These are phyloP conservation scores for Colletotrichum filicis DNA, from an alignment of 2,329 filamentous ascomycete genomes.

Conservation along the genomic window DNA sequence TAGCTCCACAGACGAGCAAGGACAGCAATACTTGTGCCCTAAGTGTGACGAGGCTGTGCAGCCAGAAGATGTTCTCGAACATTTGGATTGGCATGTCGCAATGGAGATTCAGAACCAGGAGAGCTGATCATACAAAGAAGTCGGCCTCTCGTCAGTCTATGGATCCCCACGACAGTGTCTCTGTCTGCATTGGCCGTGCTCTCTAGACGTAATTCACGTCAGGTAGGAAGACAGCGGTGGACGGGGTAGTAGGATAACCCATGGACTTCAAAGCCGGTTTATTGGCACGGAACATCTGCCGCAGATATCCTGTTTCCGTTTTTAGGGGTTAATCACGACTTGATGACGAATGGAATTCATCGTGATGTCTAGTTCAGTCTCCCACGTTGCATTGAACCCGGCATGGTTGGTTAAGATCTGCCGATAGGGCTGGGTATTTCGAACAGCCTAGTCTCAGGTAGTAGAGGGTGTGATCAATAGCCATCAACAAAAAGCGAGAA, in stretches of 20 bases:
- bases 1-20: not conserved
- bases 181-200: too few relatives aligned
- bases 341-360: not conserved
- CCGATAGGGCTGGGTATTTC: not conserved
- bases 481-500: not conserved
- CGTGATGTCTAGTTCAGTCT: not conserved
- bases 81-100: not conserved
- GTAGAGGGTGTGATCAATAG: not conserved
- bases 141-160: too few relatives aligned
- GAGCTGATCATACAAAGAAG: not conserved
- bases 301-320: too few relatives aligned
- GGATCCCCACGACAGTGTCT: too few relatives aligned
- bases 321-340: not conserved
- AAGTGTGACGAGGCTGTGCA: not conserved
- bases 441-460: not conserved
- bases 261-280: not conserved
- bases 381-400: not conserved
- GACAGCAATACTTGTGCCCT: not conserved
- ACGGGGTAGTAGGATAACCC: too few relatives aligned
- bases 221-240: too few relatives aligned
- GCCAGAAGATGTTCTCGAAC: not conserved
- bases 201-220: too few relatives aligned
- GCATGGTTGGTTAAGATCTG: not conserved
- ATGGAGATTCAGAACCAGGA: not conserved
- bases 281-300: not conserved